phyloP scores from a whole-genome alignment of 768 basidiomycete species.

The Cystofilobasidium bisporidii region DNA sequence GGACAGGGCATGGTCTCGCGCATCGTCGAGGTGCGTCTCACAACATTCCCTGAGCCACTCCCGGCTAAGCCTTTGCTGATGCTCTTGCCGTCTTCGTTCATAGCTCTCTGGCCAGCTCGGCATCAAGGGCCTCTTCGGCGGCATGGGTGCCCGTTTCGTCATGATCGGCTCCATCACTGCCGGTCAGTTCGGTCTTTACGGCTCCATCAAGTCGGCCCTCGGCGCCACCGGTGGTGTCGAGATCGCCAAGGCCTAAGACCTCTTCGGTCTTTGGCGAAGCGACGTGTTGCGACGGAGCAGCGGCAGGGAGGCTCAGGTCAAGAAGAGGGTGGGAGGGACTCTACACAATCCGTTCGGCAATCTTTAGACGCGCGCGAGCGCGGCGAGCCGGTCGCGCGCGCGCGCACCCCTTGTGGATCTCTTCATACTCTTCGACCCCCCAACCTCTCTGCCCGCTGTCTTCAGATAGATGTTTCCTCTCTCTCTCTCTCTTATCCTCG shows the following conservation, averaged over 20 bases:
- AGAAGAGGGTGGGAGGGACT: too few relatives aligned
- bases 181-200: slow-evolving; percentile 43
- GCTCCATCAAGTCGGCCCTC: slow-evolving; percentile 41
- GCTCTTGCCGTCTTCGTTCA: neutral
- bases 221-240: slow-evolving; percentile 39
- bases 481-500: too few relatives aligned
- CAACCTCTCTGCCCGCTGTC: too few relatives aligned
- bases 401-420: too few relatives aligned
- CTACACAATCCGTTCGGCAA: too few relatives aligned
- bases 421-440: too few relatives aligned
- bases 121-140: slow-evolving; percentile 42
- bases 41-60: neutral
- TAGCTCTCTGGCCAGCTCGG: slow-evolving; percentile 42
- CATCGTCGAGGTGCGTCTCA: slow-evolving; percentile 29
- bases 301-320: too few relatives aligned
- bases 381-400: too few relatives aligned
- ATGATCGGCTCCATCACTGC: slow-evolving; percentile 45
- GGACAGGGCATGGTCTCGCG: slow-evolving; percentile 42
- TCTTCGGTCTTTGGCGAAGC: too few relatives aligned
- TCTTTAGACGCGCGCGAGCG: too few relatives aligned
- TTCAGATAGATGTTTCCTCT: too few relatives aligned
- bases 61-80: neutral
- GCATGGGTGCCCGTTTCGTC: slow-evolving; percentile 41
- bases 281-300: too few relatives aligned
- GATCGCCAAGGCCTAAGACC: slow-evolving; percentile 25